Percentiles rank a stretch among this genome's conserved stretches.
These are phyloP conservation scores for Paramecium caudatum DNA, from an alignment of 73 alveolate genomes.

Conservation along the genomic window DNA sequence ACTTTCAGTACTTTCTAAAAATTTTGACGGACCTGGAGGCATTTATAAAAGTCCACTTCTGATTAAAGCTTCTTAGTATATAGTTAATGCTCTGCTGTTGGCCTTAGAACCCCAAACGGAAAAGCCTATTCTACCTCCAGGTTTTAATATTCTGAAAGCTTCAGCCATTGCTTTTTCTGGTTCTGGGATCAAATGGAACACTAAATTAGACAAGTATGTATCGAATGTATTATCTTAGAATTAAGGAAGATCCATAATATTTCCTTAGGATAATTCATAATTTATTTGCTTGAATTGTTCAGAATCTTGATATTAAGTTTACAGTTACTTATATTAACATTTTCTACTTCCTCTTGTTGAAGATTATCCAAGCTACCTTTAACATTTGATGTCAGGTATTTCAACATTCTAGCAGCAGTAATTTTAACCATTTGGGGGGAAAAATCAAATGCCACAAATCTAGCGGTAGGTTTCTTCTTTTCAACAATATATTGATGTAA, in stretches of 20 bases:
- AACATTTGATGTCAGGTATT: neutral
- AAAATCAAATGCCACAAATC: slow-evolving; percentile 40
- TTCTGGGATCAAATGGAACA: neutral
- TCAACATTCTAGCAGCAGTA: slow-evolving; percentile 12
- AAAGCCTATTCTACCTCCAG: slow-evolving; percentile 42
- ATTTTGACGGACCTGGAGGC: neutral
- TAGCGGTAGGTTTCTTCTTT: neutral
- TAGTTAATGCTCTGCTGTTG: neutral
- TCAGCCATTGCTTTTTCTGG: slow-evolving; percentile 43
- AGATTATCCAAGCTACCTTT: neutral
- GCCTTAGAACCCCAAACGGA: slow-evolving; percentile 37
- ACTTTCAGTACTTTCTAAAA: neutral
- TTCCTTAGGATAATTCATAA: neutral
- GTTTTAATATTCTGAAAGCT: slow-evolving; percentile 48
- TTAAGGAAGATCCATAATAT: neutral
- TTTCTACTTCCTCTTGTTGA: slow-evolving; percentile 15
- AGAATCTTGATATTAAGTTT: neutral
- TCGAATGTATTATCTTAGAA: slow-evolving; percentile 52
- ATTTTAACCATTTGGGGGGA: slow-evolving; percentile 19
- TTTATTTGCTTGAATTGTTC: slow-evolving; percentile 24
- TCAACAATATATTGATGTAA: slow-evolving; percentile 43
- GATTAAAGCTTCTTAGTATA: neutral
- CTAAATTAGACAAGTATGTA: slow-evolving; percentile 19
- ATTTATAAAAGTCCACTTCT: neutral
- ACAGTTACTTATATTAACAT: neutral